Conservation (phyloP, 176 grass and related monocot genomes). For the Bolboschoenus planiculmis region DNA sequence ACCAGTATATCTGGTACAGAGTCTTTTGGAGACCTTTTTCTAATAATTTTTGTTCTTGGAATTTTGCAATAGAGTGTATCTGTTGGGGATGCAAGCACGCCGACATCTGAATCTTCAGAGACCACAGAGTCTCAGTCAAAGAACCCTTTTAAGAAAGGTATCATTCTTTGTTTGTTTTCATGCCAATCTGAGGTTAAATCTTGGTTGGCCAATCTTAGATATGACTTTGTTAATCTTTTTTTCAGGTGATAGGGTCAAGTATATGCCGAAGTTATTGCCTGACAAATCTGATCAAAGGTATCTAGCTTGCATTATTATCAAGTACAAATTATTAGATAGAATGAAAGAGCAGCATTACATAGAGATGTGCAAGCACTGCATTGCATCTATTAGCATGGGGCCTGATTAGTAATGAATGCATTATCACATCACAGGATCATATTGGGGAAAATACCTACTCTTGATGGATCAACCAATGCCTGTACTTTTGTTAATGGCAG, state of each 20-base stretch:
- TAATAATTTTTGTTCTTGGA: slow-evolving; percentile 11
- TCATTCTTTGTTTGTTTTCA: background rate
- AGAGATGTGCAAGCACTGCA: background rate
- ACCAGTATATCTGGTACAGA: background rate
- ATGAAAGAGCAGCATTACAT: background rate
- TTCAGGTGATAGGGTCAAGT: slow-evolving; percentile 91
- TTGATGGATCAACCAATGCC: slow-evolving; percentile 82
- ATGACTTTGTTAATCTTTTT: slow-evolving; percentile 28
- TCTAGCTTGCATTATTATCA: slow-evolving; percentile 3
- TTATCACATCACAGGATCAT: slow-evolving; percentile 70
- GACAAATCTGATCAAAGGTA: slow-evolving; percentile 62
- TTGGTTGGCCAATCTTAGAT: slow-evolving; percentile 6
- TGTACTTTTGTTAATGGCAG: slow-evolving; percentile 86
- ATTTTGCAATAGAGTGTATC: slow-evolving; percentile 41
- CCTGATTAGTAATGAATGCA: slow-evolving; percentile 44
- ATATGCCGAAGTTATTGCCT: slow-evolving; percentile 34
- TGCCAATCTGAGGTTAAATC: slow-evolving; percentile 5
- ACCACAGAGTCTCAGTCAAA: slow-evolving; percentile 50
- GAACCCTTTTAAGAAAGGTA: slow-evolving; percentile 66
- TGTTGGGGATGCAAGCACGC: slow-evolving; percentile 46
- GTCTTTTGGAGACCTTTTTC: slow-evolving; percentile 18
- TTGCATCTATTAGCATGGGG: slow-evolving; percentile 20
- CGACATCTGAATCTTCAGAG: slow-evolving; percentile 37
- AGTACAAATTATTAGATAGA: background rate
- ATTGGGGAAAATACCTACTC: slow-evolving; percentile 89